These are phyloP conservation scores for Clathrus columnatus DNA, from an alignment of 768 basidiomycete genomes.

Conservation along the genomic window DNA sequence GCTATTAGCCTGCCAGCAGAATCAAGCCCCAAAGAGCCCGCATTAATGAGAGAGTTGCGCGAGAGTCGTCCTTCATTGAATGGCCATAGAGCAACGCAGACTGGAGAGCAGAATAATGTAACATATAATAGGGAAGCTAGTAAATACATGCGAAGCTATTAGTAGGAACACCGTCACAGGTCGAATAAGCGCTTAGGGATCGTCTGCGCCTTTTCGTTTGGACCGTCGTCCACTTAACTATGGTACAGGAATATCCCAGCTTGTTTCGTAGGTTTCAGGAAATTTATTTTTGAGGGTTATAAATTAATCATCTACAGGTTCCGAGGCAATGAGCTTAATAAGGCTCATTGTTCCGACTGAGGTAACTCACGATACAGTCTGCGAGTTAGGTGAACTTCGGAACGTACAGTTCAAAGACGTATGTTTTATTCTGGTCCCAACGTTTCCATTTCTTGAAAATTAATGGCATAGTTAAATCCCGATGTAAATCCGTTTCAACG, in stretches of 20 bases:
- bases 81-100: constrained; percentile 49
- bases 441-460: constrained; percentile 9
- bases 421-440: neutral
- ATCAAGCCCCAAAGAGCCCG: constrained; percentile 72
- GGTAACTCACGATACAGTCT: constrained; percentile 94
- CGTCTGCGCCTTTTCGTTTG: neutral
- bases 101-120: neutral
- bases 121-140: neutral
- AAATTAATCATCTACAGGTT: constrained; percentile 42
- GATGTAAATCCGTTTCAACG: constrained; percentile 96
- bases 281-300: neutral
- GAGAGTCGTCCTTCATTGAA: constrained; percentile 81
- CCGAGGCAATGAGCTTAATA: constrained; percentile 96
- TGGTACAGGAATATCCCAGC: constrained; percentile 78
- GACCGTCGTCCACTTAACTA: constrained; percentile 21
- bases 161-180: neutral
- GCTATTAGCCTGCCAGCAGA: constrained; percentile 71
- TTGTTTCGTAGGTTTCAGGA: constrained; percentile 68
- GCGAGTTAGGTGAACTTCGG: constrained; percentile 90
- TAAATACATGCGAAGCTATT: neutral
- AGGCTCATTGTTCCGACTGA: constrained; percentile 96
- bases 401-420: constrained; percentile 96
- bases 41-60: constrained; percentile 69
- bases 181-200: neutral
- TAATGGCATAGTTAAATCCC: constrained; percentile 70